These are phyloP conservation scores for Candida odintsovae DNA, from an alignment of 805 yeast species.

Conservation along the genomic window DNA sequence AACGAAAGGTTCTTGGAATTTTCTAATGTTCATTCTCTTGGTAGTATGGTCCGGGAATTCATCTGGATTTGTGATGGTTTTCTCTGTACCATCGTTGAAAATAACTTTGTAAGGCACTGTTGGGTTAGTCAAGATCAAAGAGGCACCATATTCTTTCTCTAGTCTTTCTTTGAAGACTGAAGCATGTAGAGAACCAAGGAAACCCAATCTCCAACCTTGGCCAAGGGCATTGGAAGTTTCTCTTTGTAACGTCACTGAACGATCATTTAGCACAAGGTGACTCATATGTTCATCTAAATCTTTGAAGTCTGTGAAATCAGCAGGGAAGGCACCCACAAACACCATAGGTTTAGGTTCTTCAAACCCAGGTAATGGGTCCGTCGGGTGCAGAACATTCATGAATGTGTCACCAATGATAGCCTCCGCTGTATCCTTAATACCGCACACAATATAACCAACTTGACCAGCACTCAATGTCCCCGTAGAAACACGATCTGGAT, in stretches of 20 bases:
- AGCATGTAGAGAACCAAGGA: constrained; percentile 91
- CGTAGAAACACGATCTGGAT: constrained; percentile 75
- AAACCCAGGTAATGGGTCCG: constrained; percentile 86
- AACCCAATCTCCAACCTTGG: constrained; percentile 96
- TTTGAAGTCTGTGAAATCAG: constrained; percentile 88
- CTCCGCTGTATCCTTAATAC: constrained; percentile 82
- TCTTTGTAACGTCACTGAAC: constrained; percentile 83
- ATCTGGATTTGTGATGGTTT: constrained; percentile 80
- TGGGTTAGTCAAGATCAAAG: constrained; percentile 88
- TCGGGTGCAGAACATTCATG: constrained; percentile 50
- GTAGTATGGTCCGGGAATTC: constrained; percentile 68
- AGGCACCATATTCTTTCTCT: constrained; percentile 91
- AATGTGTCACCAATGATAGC: constrained; percentile 92
- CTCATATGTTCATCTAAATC: constrained; percentile 85
- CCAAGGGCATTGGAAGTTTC: constrained; percentile 94
- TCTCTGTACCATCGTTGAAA: constrained; percentile 58
- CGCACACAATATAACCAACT: constrained; percentile 91
- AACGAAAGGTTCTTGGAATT: constrained; percentile 81
- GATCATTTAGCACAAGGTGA: constrained; percentile 83
- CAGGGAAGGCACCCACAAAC: constrained; percentile 96
- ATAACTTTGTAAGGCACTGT: constrained; percentile 87
- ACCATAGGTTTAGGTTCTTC: constrained; percentile 98
- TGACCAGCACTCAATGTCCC: constrained; percentile 76
- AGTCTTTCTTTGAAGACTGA: constrained; percentile 89
- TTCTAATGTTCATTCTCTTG: constrained; percentile 35